Base-by-base conservation (phyloP, 2,329 filamentous ascomycete genomes). In the Colletotrichum sidae region DNA sequence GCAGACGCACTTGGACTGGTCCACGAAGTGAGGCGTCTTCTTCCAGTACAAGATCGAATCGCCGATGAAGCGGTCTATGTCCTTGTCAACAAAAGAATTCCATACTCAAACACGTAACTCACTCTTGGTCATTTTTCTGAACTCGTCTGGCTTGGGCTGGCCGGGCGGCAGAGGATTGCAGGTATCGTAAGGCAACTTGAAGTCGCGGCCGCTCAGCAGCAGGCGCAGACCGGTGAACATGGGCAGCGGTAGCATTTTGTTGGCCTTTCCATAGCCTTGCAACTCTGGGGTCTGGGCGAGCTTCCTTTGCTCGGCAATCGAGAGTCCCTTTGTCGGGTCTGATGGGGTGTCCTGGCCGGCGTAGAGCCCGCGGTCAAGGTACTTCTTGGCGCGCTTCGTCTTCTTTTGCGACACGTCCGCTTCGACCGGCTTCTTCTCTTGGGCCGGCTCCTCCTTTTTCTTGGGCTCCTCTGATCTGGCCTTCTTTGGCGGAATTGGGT, bases 121-220 rank as follows among this genome's bases (percentile, higher is more conserved):
- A 96, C 93, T 98, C 78, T 92, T 96, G 69, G 93, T 94, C 71
- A 96, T 90, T 76, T 95, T 95, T 70, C 90, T 90, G 92, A 94
- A 99, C 72, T 97, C 93, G 70, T 96, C 90, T 1, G 95, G 94
- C 78, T 97, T 97, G 33, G 94, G 92, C 74, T 97, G 92, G 54
- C 92, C 93, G 2, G 90, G 88, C 4, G 93, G 91, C 17, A 97
- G 86, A 3, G 95, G 95, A 58, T 93, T 92, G 82, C 95, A 98
- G 52, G 97, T 84, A 75, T 97, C 92, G 73, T 89, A 97, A 0
- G 96, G 96, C 37, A 99, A 82, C 77, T 93, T 93, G 79, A 97
- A 98, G 75, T 96, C 90, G 55, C 92, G 86, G 12, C 91, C 91
- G 65, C 86, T 83, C 58, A 94, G 86, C 63, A 97, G 78, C 58